phyloP scores from a whole-genome alignment of 2,329 filamentous ascomycete species.

The Fusarium xyrophilum region DNA sequence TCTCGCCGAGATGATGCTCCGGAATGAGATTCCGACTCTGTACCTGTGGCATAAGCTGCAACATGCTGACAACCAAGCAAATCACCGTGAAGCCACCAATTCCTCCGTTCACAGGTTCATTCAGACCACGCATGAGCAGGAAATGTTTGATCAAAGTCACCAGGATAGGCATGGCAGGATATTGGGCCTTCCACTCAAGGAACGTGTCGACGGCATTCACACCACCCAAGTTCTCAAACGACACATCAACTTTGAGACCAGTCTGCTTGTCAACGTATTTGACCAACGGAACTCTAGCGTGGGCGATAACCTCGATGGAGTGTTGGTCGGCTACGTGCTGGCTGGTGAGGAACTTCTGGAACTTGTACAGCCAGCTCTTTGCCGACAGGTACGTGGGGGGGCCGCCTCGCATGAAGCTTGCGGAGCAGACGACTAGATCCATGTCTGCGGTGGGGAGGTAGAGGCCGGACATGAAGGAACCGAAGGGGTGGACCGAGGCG shows the following conservation, averaged over 20 bases:
- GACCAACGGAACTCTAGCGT: conserved; percentile 87
- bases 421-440: conserved; percentile 82
- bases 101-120: conserved; percentile 89
- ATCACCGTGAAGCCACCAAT: conserved; percentile 94
- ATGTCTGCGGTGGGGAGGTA: conserved; percentile 81
- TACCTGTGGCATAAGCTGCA: conserved; percentile 79
- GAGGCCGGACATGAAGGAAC: conserved; percentile 89
- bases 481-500: conserved; percentile 76
- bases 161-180: conserved; percentile 84
- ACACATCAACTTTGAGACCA: conserved; percentile 86
- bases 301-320: conserved; percentile 71
- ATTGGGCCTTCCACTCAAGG: conserved; percentile 76
- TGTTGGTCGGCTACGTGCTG: conserved; percentile 63
- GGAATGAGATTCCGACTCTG: conserved; percentile 66
- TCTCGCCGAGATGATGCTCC: conserved; percentile 75
- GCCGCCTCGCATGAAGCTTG: conserved; percentile 62
- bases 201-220: conserved; percentile 83
- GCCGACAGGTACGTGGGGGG: conserved; percentile 55
- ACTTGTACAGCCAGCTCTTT: conserved; percentile 66
- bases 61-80: conserved; percentile 87
- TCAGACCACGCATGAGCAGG: conserved; percentile 84
- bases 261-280: conserved; percentile 86
- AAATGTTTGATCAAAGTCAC: conserved; percentile 93
- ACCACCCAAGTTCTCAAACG: conserved; percentile 90
- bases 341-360: conserved; percentile 65